These are phyloP conservation scores for Prosopis cineraria DNA, from an alignment of 306 rosid species.

Conservation along the genomic window DNA sequence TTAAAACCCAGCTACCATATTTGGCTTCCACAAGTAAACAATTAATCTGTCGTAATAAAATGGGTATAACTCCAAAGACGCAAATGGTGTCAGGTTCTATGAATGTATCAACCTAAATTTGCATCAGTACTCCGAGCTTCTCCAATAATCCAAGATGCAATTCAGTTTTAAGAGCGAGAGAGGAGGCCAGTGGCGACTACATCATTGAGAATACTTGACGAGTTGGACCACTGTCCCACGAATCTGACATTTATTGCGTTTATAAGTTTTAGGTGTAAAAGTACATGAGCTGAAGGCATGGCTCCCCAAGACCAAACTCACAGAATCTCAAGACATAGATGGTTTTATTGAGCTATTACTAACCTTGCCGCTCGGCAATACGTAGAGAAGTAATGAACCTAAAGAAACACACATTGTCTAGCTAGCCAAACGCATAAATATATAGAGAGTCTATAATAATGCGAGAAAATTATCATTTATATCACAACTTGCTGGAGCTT, in stretches of 20 bases:
- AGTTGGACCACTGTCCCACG: slow-evolving; percentile 35
- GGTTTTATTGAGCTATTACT: slow-evolving; percentile 12
- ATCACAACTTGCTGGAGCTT: slow-evolving; percentile 29
- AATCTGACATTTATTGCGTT: slow-evolving; percentile 32
- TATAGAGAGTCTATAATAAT: neutral
- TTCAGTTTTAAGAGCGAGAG: neutral
- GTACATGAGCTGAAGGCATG: slow-evolving; percentile 40
- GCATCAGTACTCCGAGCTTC: neutral
- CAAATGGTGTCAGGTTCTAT: slow-evolving; percentile 14
- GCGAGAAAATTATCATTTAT: neutral
- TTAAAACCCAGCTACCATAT: neutral
- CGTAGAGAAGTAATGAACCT: slow-evolving; percentile 13
- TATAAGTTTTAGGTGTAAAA: slow-evolving; percentile 20
- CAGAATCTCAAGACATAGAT: slow-evolving; percentile 19
- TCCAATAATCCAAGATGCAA: neutral
- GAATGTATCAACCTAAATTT: neutral
- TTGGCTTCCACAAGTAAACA: neutral
- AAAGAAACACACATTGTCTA: neutral
- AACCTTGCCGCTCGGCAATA: slow-evolving; percentile 10
- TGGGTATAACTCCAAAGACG: neutral
- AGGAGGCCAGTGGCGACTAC: neutral
- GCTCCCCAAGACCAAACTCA: slow-evolving; percentile 37
- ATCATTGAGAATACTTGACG: neutral
- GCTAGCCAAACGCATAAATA: neutral
- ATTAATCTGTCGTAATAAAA: neutral